phyloP scores from a whole-genome alignment of 768 basidiomycete species.

The Leucosporidium scottii region DNA sequence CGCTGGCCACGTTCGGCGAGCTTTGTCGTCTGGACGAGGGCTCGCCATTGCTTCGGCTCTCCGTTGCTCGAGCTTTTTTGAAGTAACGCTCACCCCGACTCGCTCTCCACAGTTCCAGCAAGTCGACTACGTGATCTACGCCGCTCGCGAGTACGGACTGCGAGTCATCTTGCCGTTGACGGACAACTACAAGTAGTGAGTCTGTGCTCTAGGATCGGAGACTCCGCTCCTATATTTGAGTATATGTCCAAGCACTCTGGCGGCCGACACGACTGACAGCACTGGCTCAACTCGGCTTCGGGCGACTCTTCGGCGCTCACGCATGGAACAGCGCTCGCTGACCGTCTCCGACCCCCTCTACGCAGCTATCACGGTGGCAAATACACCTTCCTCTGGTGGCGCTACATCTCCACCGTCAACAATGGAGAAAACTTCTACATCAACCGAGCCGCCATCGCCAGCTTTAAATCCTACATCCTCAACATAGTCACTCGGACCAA shows the following conservation, averaged over 20 bases:
- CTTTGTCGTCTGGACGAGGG: too few relatives aligned
- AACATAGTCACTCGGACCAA: conserved; percentile 27
- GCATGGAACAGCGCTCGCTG: too few relatives aligned
- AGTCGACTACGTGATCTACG: conserved; percentile 29
- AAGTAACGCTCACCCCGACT: background rate
- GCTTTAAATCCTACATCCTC: conserved; percentile 26
- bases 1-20: too few relatives aligned
- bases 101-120: conserved; percentile 7
- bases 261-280: too few relatives aligned
- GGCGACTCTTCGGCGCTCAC: too few relatives aligned
- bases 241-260: too few relatives aligned
- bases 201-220: too few relatives aligned
- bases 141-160: conserved; percentile 30
- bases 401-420: conserved; percentile 11
- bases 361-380: conserved; percentile 13
- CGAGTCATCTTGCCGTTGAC: conserved; percentile 29
- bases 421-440: conserved; percentile 28
- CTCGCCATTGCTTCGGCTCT: too few relatives aligned
- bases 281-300: too few relatives aligned
- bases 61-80: background rate
- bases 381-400: conserved; percentile 30
- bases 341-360: background rate
- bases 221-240: too few relatives aligned
- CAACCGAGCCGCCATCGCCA: background rate
- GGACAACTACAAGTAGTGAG: conserved; percentile 19